A percentile compares a stretch with the other conserved stretches of the same genome.
These are phyloP conservation scores for Thalassiosira livingstoniorum DNA, from an alignment of 352 stramenopile species.

Conservation along the genomic window DNA sequence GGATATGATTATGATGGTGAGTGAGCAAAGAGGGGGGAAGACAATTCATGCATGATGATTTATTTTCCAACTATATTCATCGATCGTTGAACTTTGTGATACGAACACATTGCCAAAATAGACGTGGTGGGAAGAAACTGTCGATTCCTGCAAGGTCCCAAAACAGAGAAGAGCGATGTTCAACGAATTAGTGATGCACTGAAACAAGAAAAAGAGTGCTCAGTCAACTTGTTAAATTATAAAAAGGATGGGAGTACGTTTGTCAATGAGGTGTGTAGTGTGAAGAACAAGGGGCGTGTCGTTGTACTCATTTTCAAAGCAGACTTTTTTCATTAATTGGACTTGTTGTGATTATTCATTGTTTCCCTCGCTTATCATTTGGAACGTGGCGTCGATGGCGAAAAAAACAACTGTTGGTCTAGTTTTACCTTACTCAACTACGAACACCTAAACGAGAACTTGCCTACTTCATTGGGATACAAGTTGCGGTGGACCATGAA, in stretches of 20 bases:
- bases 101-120: too few relatives aligned
- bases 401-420: too few relatives aligned
- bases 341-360: too few relatives aligned
- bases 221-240: constrained; percentile 87
- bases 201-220: constrained; percentile 54
- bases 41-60: too few relatives aligned
- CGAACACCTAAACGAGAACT: constrained; percentile 40
- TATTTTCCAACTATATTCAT: too few relatives aligned
- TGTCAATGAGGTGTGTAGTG: constrained; percentile 80
- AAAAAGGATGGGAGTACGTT: constrained; percentile 81
- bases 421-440: constrained; percentile 49
- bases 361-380: too few relatives aligned
- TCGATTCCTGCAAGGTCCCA: constrained; percentile 84
- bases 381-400: too few relatives aligned
- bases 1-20: constrained; percentile 66
- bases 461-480: constrained; percentile 51
- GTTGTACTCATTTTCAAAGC: too few relatives aligned
- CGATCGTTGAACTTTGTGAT: too few relatives aligned
- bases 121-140: constrained; percentile 84
- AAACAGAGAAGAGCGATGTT: constrained; percentile 73
- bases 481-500: constrained; percentile 24
- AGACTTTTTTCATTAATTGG: too few relatives aligned
- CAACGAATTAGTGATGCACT: constrained; percentile 68
- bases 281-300: too few relatives aligned
- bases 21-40: too few relatives aligned